phyloP scores from a whole-genome alignment of 2,329 filamentous ascomycete genomes.

The Herpotrichia juniperi region DNA sequence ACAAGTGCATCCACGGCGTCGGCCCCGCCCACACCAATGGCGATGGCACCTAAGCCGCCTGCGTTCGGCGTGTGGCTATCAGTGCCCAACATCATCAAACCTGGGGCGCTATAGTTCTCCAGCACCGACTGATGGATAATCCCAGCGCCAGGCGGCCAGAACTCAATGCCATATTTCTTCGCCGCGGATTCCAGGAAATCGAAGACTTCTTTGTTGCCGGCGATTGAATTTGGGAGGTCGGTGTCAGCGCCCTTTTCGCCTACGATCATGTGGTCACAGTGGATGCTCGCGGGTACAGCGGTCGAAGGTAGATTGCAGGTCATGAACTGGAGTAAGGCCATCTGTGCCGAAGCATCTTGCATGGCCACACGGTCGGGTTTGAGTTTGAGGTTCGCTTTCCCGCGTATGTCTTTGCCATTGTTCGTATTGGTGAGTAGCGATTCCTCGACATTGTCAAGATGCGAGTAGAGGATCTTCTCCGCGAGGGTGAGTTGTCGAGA shows the following conservation, averaged over 20 bases:
- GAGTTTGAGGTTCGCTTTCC: conserved; percentile 91
- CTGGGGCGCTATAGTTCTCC: conserved; percentile 97
- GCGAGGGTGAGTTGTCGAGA: conserved; percentile 77
- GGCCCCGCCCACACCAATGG: conserved; percentile 95
- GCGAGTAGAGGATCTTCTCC: conserved; percentile 98
- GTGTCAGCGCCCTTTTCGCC: conserved; percentile 87
- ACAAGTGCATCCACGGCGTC: conserved; percentile 97
- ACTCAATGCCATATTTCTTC: conserved; percentile 56
- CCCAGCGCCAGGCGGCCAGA: conserved; percentile 48
- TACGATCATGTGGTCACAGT: conserved; percentile 99
- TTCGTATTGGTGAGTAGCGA: conserved; percentile 82
- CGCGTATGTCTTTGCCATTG: conserved; percentile 83
- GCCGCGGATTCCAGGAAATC: conserved; percentile 91
- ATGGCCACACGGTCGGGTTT: conserved; percentile 98
- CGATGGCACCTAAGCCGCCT: conserved; percentile 90
- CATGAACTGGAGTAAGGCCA: conserved; percentile 99
- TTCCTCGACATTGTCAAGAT: conserved; percentile 88
- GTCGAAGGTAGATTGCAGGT: conserved; percentile 87
- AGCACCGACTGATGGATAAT: conserved; percentile 90
- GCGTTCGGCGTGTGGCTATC: conserved; percentile 98
- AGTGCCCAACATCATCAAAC: conserved; percentile 97
- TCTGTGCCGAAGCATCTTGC: conserved; percentile 98
- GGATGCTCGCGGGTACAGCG: conserved; percentile 94
- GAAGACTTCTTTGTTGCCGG: conserved; percentile 95
- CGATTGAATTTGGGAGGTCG: conserved; percentile 83